phyloP scores from a whole-genome alignment of 768 basidiomycete species.

The Crassisporium funariophilum region DNA sequence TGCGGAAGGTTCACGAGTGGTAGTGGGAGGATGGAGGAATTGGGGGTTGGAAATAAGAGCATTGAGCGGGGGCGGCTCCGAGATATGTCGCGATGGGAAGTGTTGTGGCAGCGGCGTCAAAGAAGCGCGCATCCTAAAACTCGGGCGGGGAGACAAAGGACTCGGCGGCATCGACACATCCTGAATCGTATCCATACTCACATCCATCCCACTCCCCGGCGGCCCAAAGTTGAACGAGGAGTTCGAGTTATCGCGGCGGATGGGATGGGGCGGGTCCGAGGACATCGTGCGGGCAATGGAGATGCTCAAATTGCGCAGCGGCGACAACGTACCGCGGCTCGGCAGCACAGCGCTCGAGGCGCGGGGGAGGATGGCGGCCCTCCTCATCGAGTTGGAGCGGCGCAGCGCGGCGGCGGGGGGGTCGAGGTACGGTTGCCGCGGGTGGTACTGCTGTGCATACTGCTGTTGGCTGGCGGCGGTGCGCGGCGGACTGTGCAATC shows the following conservation, averaged over 20 bases:
- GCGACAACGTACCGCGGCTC: conserved; percentile 46
- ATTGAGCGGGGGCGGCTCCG: conserved; percentile 71
- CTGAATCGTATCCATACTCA: conserved; percentile 38
- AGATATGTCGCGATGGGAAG: conserved; percentile 44
- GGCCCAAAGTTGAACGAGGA: conserved; percentile 44
- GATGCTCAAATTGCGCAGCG: conserved; percentile 41
- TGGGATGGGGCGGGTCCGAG: conserved; percentile 58
- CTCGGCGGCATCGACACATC: conserved; percentile 52
- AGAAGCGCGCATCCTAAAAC: conserved; percentile 66
- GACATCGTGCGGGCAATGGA: conserved; percentile 65
- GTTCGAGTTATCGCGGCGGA: conserved; percentile 39
- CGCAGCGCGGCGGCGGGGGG: conserved; percentile 51
- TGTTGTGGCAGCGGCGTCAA: conserved; percentile 66
- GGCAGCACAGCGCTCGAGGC: conserved; percentile 28
- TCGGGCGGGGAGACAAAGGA: conserved; percentile 41
- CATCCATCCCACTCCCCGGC: conserved; percentile 40
- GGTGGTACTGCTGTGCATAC: no score
- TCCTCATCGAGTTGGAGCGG: conserved; percentile 26
- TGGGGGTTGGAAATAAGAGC: conserved; percentile 64
- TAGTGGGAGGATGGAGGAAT: conserved; percentile 65
- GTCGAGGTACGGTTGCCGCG: conserved; percentile 51
- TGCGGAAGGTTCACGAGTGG: conserved; percentile 26
- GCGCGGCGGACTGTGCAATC: conserved; percentile 51
- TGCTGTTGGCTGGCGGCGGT: no score
- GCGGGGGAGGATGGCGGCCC: conserved; percentile 27